phyloP scores from a whole-genome alignment of 345 rosid species.

The Garcia nutans region DNA sequence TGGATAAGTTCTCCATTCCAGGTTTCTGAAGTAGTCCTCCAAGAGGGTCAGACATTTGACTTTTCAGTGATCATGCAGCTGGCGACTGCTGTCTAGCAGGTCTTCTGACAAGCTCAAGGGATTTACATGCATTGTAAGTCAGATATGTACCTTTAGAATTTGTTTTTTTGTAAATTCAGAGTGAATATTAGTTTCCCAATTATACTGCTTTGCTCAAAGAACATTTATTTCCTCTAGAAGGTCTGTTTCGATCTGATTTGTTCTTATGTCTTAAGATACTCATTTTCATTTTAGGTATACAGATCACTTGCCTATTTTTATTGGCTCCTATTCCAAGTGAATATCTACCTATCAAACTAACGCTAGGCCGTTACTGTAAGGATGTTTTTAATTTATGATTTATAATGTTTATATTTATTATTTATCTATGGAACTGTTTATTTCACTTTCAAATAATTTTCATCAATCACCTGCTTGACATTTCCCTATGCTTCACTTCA shows the following conservation, averaged over 20 bases:
- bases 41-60: slow-evolving; percentile 64
- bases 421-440: not conserved
- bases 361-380: slow-evolving; percentile 77
- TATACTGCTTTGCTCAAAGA: not conserved
- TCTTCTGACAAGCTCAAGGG: slow-evolving; percentile 66
- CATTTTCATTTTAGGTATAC: slow-evolving; percentile 63
- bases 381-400: slow-evolving; percentile 17
- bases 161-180: slow-evolving; percentile 10
- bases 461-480: not conserved
- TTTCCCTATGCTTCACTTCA: not conserved
- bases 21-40: slow-evolving; percentile 86
- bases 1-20: slow-evolving; percentile 30
- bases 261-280: slow-evolving; percentile 14
- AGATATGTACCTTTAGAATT: slow-evolving; percentile 19
- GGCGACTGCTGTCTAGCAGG: slow-evolving; percentile 58
- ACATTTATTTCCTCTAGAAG: not conserved
- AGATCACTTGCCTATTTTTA: slow-evolving; percentile 86
- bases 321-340: slow-evolving; percentile 96
- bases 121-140: slow-evolving; percentile 78
- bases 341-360: slow-evolving; percentile 63
- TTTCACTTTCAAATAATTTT: not conserved
- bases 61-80: slow-evolving; percentile 77
- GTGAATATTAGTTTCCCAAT: not conserved
- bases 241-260: not conserved
- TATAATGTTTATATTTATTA: not conserved